Evolutionary conservation across 352 stramenopile species (phyloP).

Genomic region (Phytopythium cucurbitacearum): DNA sequence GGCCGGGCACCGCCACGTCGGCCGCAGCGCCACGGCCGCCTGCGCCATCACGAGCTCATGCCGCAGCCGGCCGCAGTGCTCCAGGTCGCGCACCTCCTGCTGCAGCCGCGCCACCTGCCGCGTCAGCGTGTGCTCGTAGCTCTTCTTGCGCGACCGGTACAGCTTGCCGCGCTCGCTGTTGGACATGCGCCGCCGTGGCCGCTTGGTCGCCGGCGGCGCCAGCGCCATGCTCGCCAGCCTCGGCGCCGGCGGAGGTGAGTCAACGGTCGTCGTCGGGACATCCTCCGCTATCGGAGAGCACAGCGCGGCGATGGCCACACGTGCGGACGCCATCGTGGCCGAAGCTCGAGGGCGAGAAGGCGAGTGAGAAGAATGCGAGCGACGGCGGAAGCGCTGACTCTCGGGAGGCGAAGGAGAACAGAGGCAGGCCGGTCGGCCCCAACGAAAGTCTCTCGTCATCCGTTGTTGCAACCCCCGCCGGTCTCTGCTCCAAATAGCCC

Average conservation of each 20-base stretch:
- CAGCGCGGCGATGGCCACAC: conserved; percentile 30
- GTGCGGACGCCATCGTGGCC: conserved; percentile 7
- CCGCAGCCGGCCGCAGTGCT: conserved; percentile 19
- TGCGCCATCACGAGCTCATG: conserved; percentile 22
- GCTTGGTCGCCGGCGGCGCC: background rate
- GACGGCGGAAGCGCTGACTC: too few relatives aligned
- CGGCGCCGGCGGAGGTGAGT: background rate
- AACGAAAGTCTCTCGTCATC: too few relatives aligned
- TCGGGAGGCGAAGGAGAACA: too few relatives aligned
- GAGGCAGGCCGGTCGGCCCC: too few relatives aligned
- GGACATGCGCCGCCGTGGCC: conserved; percentile 23
- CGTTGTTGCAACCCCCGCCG: too few relatives aligned
- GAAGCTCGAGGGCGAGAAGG: too few relatives aligned
- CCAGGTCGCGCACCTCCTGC: conserved; percentile 39
- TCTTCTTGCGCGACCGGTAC: conserved; percentile 47
- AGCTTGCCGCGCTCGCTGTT: conserved; percentile 69
- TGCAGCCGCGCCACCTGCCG: conserved; percentile 33
- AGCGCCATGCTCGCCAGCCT: conserved; percentile 1
- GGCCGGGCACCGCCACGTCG: conserved; percentile 3
- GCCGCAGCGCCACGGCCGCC: conserved; percentile 13
- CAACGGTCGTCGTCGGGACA: background rate
- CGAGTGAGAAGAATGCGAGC: too few relatives aligned
- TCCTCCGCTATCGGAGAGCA: conserved; percentile 13
- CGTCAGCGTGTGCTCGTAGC: conserved; percentile 35
- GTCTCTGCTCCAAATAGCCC: too few relatives aligned